Evolutionary conservation across 805 yeast genomes (phyloP).

Genomic region (Maudiozyma saulgeensis): DNA sequence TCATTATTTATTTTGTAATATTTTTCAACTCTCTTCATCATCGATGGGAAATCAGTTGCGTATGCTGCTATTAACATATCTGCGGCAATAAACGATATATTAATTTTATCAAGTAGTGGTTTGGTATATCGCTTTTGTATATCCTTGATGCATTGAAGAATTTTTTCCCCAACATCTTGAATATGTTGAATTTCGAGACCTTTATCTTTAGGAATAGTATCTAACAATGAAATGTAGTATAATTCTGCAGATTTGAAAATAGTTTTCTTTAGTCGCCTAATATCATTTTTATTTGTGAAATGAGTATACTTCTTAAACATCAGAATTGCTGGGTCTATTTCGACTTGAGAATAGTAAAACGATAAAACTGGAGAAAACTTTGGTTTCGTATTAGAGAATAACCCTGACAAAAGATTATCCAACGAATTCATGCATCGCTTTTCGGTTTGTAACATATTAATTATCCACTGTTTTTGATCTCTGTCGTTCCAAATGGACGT

Average conservation of each 20-base stretch:
- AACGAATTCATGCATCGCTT: slow-evolving; percentile 39
- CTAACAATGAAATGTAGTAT: slow-evolving; percentile 35
- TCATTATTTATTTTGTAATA: slow-evolving; percentile 18
- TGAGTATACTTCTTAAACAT: slow-evolving; percentile 10
- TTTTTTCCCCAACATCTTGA: slow-evolving; percentile 43
- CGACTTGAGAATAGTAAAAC: slow-evolving; percentile 42
- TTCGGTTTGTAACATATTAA: slow-evolving; percentile 37
- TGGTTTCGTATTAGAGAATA: slow-evolving; percentile 42
- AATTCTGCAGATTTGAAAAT: slow-evolving; percentile 35
- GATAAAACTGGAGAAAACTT: slow-evolving; percentile 45
- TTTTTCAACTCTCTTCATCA: slow-evolving; percentile 42
- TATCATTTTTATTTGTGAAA: slow-evolving; percentile 31
- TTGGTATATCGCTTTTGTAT: slow-evolving; percentile 51
- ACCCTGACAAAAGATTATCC: slow-evolving; percentile 33
- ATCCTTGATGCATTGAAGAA: slow-evolving; percentile 39
- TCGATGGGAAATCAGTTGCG: slow-evolving; percentile 43
- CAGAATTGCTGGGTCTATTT: slow-evolving; percentile 34
- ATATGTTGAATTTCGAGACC: slow-evolving; percentile 47
- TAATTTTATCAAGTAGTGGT: slow-evolving; percentile 51
- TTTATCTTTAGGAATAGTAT: slow-evolving; percentile 49
- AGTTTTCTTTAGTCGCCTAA: slow-evolving; percentile 28
- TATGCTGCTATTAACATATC: slow-evolving; percentile 42
- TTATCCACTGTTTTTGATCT: slow-evolving; percentile 44
- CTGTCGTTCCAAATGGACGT: slow-evolving; percentile 32
- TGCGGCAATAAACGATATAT: slow-evolving; percentile 42